phyloP scores from a whole-genome alignment of 2,329 filamentous ascomycete species.

The Fusarium sp. region DNA sequence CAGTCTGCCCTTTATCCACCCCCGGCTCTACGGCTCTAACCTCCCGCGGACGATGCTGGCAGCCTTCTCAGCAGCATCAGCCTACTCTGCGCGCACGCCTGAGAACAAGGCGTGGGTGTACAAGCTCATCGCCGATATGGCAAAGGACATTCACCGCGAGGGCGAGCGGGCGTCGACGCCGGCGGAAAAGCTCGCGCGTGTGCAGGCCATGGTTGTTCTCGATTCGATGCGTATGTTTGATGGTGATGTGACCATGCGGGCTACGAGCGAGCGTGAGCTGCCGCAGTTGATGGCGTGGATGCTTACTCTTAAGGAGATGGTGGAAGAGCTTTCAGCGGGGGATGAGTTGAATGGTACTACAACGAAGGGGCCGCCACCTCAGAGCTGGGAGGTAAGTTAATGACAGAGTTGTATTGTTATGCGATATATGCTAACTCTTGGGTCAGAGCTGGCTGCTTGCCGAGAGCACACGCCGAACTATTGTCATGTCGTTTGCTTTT shows the following conservation, averaged over 20 bases:
- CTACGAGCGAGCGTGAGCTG: conserved; percentile 59
- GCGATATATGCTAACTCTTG: neutral
- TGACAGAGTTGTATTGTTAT: neutral
- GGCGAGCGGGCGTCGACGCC: conserved; percentile 52
- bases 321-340: conserved; percentile 54
- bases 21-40: conserved; percentile 57
- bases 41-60: conserved; percentile 59
- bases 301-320: conserved; percentile 52
- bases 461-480: conserved; percentile 59
- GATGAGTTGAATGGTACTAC: conserved; percentile 38
- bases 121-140: conserved; percentile 57
- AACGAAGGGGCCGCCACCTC: conserved; percentile 54
- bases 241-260: conserved; percentile 58
- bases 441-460: conserved; percentile 59
- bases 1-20: conserved; percentile 60
- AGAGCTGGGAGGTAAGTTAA: conserved; percentile 59
- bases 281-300: conserved; percentile 56
- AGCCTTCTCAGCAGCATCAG: conserved; percentile 58
- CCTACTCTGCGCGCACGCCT: conserved; percentile 56
- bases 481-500: conserved; percentile 53
- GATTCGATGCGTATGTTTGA: conserved; percentile 62
- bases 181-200: conserved; percentile 59
- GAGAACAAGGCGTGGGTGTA: conserved; percentile 59
- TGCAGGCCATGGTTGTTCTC: conserved; percentile 60
- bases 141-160: conserved; percentile 55